Conservation (phyloP, 2,329 filamentous ascomycete species). For the Claviceps monticola region DNA sequence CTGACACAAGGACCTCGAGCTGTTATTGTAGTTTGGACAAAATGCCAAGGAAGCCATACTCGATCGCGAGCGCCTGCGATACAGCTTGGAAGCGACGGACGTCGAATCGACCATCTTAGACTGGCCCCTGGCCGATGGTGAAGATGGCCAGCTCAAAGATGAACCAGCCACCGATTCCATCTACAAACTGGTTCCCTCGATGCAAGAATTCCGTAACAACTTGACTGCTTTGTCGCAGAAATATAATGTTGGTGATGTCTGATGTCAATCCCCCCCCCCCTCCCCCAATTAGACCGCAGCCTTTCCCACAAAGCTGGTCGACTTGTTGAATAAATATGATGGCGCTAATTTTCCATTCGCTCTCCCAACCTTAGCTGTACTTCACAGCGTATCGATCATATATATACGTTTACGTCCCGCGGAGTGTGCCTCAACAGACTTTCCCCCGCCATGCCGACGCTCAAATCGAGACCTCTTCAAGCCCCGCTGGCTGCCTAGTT, state of each 20-base stretch:
- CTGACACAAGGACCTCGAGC: not conserved
- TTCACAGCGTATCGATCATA: constrained; percentile 43
- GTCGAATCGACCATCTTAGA: constrained; percentile 11
- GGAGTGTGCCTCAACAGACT: constrained; percentile 30
- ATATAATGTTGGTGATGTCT: constrained; percentile 31
- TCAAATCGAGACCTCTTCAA: constrained; percentile 31
- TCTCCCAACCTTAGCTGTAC: constrained; percentile 33
- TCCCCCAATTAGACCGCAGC: too few relatives aligned
- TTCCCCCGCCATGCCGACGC: constrained; percentile 35
- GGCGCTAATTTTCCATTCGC: constrained; percentile 2
- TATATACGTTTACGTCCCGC: constrained; percentile 43
- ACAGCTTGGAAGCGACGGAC: constrained; percentile 2
- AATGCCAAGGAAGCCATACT: constrained; percentile 19
- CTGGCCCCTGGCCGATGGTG: constrained; percentile 15
- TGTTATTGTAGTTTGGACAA: constrained; percentile 20
- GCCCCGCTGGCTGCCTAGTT: constrained; percentile 24
- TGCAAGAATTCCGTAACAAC: constrained; percentile 36
- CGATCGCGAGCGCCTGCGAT: constrained; percentile 19
- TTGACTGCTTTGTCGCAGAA: constrained; percentile 43
- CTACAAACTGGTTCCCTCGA: constrained; percentile 17
- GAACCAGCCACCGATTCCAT: constrained; percentile 11
- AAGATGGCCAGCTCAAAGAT: constrained; percentile 10
- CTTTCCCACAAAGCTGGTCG: too few relatives aligned
- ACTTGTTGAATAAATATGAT: not conserved
- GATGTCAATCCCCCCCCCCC: too few relatives aligned